Evolutionary conservation across 2,329 filamentous ascomycete species (phyloP).

Genomic region (Cordyceps cicadae): DNA sequence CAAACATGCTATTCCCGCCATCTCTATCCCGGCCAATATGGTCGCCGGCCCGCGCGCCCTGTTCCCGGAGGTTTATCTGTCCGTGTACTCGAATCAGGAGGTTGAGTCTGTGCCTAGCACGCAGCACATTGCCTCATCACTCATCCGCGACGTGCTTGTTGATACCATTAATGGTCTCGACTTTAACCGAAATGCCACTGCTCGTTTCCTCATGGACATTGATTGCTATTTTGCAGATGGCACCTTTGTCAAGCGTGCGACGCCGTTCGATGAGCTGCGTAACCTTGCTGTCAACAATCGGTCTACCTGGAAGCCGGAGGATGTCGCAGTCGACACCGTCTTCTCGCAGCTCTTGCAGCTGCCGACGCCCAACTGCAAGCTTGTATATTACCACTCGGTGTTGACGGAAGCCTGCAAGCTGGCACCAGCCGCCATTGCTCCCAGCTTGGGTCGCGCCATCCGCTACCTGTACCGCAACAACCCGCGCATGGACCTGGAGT

Average conservation of each 20-base stretch:
- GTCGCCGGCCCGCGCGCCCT: constrained; percentile 65
- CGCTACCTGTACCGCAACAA: constrained; percentile 80
- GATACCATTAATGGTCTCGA: constrained; percentile 93
- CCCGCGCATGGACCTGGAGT: constrained; percentile 76
- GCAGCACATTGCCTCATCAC: constrained; percentile 66
- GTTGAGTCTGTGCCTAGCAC: constrained; percentile 81
- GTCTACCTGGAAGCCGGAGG: constrained; percentile 93
- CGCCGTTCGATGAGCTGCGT: constrained; percentile 80
- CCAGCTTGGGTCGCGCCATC: constrained; percentile 86
- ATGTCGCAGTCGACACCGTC: constrained; percentile 92
- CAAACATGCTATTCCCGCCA: constrained; percentile 70
- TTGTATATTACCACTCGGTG: constrained; percentile 93
- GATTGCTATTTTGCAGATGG: constrained; percentile 88
- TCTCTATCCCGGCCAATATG: constrained; percentile 68
- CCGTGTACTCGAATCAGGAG: constrained; percentile 81
- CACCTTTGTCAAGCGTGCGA: constrained; percentile 90
- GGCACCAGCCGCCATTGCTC: constrained; percentile 90
- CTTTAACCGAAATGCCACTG: constrained; percentile 81
- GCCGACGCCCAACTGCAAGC: constrained; percentile 79
- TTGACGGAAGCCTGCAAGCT: constrained; percentile 95
- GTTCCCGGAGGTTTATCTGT: constrained; percentile 90
- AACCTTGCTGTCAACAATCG: constrained; percentile 54
- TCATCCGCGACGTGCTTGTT: constrained; percentile 76
- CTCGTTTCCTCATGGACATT: constrained; percentile 84
- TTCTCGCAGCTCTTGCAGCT: constrained; percentile 92